A percentile compares a stretch with the other conserved stretches of the same genome.
Conservation (phyloP, 345 rosid genomes). For the Citrus maxima region DNA sequence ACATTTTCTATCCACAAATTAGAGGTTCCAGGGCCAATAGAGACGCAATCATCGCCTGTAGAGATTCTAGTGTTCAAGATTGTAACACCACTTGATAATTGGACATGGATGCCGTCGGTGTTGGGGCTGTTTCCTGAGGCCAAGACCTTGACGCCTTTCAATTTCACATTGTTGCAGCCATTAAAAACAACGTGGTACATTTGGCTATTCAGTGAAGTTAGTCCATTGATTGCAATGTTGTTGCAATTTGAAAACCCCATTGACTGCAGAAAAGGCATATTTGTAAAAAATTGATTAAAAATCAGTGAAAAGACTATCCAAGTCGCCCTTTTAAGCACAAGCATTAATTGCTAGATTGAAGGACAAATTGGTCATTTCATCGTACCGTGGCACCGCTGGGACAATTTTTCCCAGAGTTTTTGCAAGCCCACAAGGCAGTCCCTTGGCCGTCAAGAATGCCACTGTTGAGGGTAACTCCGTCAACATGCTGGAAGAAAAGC, state of each 20-base stretch:
- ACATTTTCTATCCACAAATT: slow-evolving; percentile 48
- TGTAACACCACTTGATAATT: slow-evolving; percentile 27
- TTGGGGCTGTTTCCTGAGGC: slow-evolving; percentile 69
- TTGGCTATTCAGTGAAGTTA: slow-evolving; percentile 69
- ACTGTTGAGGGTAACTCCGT: slow-evolving; percentile 44
- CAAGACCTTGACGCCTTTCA: slow-evolving; percentile 38
- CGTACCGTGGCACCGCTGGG: background rate
- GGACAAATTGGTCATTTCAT: background rate
- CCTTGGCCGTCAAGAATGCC: slow-evolving; percentile 4
- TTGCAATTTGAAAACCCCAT: slow-evolving; percentile 47
- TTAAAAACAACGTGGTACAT: slow-evolving; percentile 57
- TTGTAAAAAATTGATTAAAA: background rate
- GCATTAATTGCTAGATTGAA: too few relatives aligned
- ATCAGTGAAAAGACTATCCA: background rate
- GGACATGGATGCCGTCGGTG: slow-evolving; percentile 80
- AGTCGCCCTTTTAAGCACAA: background rate
- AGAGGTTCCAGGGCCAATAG: slow-evolving; percentile 68
- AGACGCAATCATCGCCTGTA: slow-evolving; percentile 78
- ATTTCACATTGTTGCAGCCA: slow-evolving; percentile 45
- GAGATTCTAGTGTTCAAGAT: background rate
- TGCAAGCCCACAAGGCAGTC: background rate
- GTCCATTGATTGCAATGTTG: slow-evolving; percentile 45
- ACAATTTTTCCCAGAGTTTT: background rate
- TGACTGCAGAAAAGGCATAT: slow-evolving; percentile 31
- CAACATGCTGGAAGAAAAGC: slow-evolving; percentile 45